Conservation (phyloP, 2,329 filamentous ascomycete genomes). For the Simplicillium aogashimaense region DNA sequence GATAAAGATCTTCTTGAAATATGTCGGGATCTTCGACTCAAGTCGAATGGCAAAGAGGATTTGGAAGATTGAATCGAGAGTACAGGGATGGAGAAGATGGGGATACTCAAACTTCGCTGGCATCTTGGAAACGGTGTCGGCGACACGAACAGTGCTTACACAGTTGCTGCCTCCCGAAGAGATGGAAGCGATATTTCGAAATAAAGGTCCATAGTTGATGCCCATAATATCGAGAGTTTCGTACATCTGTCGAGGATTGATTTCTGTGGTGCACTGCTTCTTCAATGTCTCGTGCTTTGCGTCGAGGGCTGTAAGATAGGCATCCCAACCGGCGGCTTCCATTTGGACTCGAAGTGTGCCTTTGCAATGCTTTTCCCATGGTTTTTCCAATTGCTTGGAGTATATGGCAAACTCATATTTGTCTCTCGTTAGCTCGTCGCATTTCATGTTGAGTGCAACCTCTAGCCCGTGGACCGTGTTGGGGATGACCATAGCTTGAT, state of each 20-base stretch:
- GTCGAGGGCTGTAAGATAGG: slow-evolving; percentile 11
- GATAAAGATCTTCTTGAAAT: slow-evolving; percentile 34
- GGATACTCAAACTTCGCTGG: slow-evolving; percentile 41
- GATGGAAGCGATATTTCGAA: slow-evolving; percentile 34
- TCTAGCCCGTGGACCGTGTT: slow-evolving; percentile 36
- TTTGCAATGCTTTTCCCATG: slow-evolving; percentile 33
- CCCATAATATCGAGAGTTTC: slow-evolving; percentile 38
- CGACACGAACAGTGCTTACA: slow-evolving; percentile 28
- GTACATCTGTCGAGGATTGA: slow-evolving; percentile 37
- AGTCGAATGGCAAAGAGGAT: slow-evolving; percentile 34
- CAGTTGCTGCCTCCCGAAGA: slow-evolving; percentile 21
- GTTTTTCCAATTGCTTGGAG: slow-evolving; percentile 28
- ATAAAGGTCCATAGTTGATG: slow-evolving; percentile 39
- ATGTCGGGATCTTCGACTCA: slow-evolving; percentile 38
- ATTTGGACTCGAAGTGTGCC: slow-evolving; percentile 20
- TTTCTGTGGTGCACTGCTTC: slow-evolving; percentile 17
- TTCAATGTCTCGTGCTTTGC: slow-evolving; percentile 14
- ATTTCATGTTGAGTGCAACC: slow-evolving; percentile 34
- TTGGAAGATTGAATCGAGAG: slow-evolving; percentile 47
- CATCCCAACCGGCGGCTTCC: slow-evolving; percentile 10
- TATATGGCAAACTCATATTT: slow-evolving; percentile 31
- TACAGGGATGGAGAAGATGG: slow-evolving; percentile 47
- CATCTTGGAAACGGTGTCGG: slow-evolving; percentile 42
- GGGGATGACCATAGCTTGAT: slow-evolving; percentile 41
- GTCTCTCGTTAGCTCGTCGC: slow-evolving; percentile 4